Percentiles rank a stretch among this genome's conserved stretches.
phyloP scores from a whole-genome alignment of 2,329 filamentous ascomycete species.

The Knoxdaviesia capensis region DNA sequence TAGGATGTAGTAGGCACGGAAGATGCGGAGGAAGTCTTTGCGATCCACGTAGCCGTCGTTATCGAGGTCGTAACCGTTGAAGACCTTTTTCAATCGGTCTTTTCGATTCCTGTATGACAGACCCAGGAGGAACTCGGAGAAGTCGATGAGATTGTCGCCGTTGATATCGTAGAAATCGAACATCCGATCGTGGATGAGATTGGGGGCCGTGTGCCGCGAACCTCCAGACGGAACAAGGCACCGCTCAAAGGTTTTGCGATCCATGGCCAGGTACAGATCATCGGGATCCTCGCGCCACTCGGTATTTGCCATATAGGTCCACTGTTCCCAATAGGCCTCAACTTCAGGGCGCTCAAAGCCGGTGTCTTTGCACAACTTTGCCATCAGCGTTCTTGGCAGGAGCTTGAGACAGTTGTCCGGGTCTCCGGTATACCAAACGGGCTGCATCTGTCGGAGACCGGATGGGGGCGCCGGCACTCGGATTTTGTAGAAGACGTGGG shows the following conservation, averaged over 20 bases:
- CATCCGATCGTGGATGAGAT: conserved; percentile 87
- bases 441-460: conserved; percentile 59
- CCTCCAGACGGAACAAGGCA: conserved; percentile 75
- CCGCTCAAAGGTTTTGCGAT: conserved; percentile 79
- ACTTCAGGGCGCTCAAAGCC: conserved; percentile 72
- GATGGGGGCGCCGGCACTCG: conserved; percentile 74
- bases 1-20: conserved; percentile 77
- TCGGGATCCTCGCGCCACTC: conserved; percentile 70
- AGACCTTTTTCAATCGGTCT: conserved; percentile 53
- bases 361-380: conserved; percentile 49
- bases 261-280: conserved; percentile 63
- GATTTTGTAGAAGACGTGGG: conserved; percentile 94
- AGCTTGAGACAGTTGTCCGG: conserved; percentile 48
- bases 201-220: conserved; percentile 58
- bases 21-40: conserved; percentile 77
- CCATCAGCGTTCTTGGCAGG: conserved; percentile 47
- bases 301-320: conserved; percentile 77
- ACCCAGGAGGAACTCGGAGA: conserved; percentile 76
- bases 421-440: conserved; percentile 76
- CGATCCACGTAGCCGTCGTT: conserved; percentile 69
- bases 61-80: conserved; percentile 82
- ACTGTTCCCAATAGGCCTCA: conserved; percentile 91
- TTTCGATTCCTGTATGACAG: conserved; percentile 50
- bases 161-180: conserved; percentile 94
- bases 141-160: conserved; percentile 71